A percentile compares a stretch with the other conserved stretches of the same genome.
phyloP scores from a whole-genome alignment of 805 yeast genomes.

The Brettanomyces sp. region DNA sequence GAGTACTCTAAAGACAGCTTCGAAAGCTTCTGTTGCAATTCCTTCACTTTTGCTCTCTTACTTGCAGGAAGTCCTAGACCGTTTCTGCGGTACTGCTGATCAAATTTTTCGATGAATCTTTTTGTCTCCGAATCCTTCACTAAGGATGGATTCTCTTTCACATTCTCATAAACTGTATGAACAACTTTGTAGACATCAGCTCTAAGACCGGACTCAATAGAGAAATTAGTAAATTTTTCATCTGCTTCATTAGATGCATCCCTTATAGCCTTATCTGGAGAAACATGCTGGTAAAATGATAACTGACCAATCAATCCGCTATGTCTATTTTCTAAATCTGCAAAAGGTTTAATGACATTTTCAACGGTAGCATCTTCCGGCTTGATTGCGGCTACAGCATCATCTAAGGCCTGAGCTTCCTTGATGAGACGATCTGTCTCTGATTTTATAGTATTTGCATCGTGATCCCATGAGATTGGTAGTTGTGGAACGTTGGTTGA shows the following conservation, averaged over 20 bases:
- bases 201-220: conserved; percentile 58
- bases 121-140: conserved; percentile 40
- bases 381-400: conserved; percentile 35
- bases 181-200: conserved; percentile 56
- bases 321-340: conserved; percentile 41
- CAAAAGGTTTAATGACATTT: conserved; percentile 43
- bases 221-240: conserved; percentile 42
- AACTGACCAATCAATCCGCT: conserved; percentile 39
- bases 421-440: conserved; percentile 37
- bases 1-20: conserved; percentile 45
- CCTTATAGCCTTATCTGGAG: conserved; percentile 53
- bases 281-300: conserved; percentile 66
- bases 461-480: conserved; percentile 51
- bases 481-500: conserved; percentile 22
- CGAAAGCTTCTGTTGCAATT: conserved; percentile 51
- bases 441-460: conserved; percentile 38
- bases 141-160: conserved; percentile 23
- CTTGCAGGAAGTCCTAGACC: conserved; percentile 58
- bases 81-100: conserved; percentile 50
- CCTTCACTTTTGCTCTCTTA: conserved; percentile 45
- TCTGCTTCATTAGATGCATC: conserved; percentile 64
- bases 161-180: conserved; percentile 38
- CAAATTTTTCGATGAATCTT: conserved; percentile 47
- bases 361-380: conserved; percentile 45
- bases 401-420: conserved; percentile 37